Percentiles rank a stretch among this genome's conserved stretches.
These are phyloP conservation scores for Candida railenensis DNA, from an alignment of 805 yeast species.

Conservation along the genomic window DNA sequence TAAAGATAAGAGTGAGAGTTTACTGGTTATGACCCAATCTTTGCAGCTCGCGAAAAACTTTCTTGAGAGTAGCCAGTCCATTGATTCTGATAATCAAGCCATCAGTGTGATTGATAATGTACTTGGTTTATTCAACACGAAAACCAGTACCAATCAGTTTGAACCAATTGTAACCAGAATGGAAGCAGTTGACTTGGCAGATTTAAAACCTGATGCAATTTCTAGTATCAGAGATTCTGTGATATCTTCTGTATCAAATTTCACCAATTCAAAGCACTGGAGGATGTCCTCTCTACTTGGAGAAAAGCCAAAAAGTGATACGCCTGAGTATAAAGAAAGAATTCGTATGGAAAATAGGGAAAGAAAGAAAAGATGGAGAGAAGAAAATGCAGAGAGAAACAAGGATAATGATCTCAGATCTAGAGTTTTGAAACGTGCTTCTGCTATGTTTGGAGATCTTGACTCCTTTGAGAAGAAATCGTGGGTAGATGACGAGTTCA, in stretches of 20 bases:
- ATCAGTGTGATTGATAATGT: conserved; percentile 23
- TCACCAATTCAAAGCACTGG: conserved; percentile 18
- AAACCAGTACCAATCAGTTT: background rate
- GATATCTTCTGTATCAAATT: conserved; percentile 23
- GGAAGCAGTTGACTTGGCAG: background rate
- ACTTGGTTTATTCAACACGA: conserved; percentile 15
- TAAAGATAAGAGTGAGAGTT: conserved; percentile 17
- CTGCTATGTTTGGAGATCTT: conserved; percentile 58
- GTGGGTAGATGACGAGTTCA: conserved; percentile 80
- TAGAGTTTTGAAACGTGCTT: conserved; percentile 74
- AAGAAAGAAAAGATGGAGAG: conserved; percentile 82
- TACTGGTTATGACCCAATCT: conserved; percentile 24
- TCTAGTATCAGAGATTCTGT: conserved; percentile 18
- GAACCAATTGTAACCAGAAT: background rate
- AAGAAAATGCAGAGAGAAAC: conserved; percentile 73
- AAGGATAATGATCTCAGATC: conserved; percentile 85
- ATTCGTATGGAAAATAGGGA: conserved; percentile 68
- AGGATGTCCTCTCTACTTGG: conserved; percentile 13
- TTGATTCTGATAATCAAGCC: conserved; percentile 17
- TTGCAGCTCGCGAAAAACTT: conserved; percentile 31
- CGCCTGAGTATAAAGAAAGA: conserved; percentile 50
- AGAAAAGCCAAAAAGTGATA: conserved; percentile 26
- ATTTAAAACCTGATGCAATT: conserved; percentile 10
- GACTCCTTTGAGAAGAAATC: conserved; percentile 49
- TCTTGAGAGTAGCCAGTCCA: conserved; percentile 17